Percentiles rank a stretch among this genome's conserved stretches.
phyloP scores from a whole-genome alignment of 129 eudicot species.

The sunflower (Helianthus annuus) region DNA sequence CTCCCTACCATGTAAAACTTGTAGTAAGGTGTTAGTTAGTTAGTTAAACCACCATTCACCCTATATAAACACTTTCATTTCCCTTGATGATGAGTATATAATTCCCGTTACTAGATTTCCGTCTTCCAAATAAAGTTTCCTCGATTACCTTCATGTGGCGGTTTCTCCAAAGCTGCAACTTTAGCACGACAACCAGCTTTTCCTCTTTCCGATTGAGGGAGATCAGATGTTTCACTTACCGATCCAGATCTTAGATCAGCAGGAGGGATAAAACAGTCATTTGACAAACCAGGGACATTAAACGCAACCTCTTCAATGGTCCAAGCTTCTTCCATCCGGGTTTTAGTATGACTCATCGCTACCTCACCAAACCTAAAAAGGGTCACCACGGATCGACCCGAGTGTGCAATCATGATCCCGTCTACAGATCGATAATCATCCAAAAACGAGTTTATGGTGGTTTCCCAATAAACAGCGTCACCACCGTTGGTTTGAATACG shows the following conservation, averaged over 20 bases:
- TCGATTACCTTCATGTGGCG: conserved; percentile 25
- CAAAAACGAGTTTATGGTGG: conserved; percentile 66
- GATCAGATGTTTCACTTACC: conserved; percentile 52
- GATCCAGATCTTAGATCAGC: conserved; percentile 67
- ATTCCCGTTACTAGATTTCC: conserved; percentile 40
- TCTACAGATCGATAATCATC: conserved; percentile 84
- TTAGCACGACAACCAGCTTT: conserved; percentile 63
- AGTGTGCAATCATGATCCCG: conserved; percentile 87
- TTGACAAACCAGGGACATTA: conserved; percentile 77
- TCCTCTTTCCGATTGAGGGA: conserved; percentile 49
- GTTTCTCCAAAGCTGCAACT: conserved; percentile 69
- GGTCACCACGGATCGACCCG: conserved; percentile 79
- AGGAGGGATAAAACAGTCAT: conserved; percentile 90
- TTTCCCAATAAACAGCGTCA: conserved; percentile 89
- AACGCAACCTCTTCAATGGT: conserved; percentile 87
- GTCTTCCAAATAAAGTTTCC: conserved; percentile 51
- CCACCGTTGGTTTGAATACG: conserved; percentile 80
- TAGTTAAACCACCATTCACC: conserved; percentile 53
- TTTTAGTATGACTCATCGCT: conserved; percentile 86
- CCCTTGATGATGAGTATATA: not conserved
- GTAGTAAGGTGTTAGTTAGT: conserved; percentile 62
- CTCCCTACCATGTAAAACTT: conserved; percentile 38
- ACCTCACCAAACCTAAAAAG: conserved; percentile 82
- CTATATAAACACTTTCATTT: conserved; percentile 60
- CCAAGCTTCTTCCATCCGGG: conserved; percentile 93